Evolutionary conservation across 2,329 filamentous ascomycete genomes (phyloP).

Genomic region (Dothideomycetes sp.): DNA sequence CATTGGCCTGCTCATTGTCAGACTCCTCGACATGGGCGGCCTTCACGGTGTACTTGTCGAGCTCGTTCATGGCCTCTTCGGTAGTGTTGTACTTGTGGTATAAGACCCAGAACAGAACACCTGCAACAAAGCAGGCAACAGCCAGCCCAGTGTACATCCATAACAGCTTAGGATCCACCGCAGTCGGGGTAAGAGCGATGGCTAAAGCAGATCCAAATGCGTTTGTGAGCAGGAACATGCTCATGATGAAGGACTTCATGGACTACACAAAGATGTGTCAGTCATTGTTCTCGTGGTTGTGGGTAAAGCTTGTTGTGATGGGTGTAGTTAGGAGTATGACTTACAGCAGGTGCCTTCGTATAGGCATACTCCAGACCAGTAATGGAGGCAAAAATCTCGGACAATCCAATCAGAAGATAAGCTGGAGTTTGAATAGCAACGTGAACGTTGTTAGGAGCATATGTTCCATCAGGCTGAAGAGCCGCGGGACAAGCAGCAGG

Average conservation of each 20-base stretch:
- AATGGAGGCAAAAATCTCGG: constrained; percentile 36
- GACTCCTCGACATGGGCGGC: background rate
- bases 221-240: constrained; percentile 50
- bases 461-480: constrained; percentile 19
- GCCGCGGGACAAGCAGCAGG: constrained; percentile 28
- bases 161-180: constrained; percentile 52
- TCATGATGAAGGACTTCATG: constrained; percentile 39
- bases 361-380: constrained; percentile 38
- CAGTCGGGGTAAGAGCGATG: constrained; percentile 48
- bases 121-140: constrained; percentile 12
- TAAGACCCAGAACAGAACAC: constrained; percentile 17
- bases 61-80: constrained; percentile 40
- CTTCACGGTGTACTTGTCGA: constrained; percentile 21
- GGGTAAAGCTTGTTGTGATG: no score
- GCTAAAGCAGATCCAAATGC: constrained; percentile 50
- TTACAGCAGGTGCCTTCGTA: constrained; percentile 33
- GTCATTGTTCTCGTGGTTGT: no score
- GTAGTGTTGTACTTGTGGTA: constrained; percentile 32
- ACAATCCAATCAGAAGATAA: constrained; percentile 33
- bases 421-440: constrained; percentile 34
- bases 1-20: constrained; percentile 2
- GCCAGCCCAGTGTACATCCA: constrained; percentile 41
- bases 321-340: no score
- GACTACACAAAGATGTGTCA: no score
- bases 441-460: constrained; percentile 31